These are phyloP conservation scores for Polygonum maritimum DNA, from an alignment of 148 eudicot species.

Conservation along the genomic window DNA sequence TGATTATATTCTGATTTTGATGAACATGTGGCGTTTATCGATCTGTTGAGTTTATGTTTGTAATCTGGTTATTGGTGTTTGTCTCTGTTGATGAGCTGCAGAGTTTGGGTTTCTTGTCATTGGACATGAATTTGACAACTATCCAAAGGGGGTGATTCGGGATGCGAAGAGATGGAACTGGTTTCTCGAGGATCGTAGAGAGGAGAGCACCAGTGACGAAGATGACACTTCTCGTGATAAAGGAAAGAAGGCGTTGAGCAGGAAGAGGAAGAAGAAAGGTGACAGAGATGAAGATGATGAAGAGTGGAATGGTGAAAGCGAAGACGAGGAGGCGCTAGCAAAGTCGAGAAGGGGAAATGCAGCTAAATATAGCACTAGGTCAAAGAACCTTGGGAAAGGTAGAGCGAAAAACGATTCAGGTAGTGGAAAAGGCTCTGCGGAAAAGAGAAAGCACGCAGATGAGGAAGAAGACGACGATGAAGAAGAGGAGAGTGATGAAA, in stretches of 20 bases:
- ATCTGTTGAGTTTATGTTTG: neutral
- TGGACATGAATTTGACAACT: constrained; percentile 81
- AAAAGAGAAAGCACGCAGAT: constrained; percentile 13
- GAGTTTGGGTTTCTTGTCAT: constrained; percentile 92
- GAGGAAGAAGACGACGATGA: constrained; percentile 41
- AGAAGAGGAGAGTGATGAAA: constrained; percentile 55
- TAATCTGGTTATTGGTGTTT: neutral
- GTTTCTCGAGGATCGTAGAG: constrained; percentile 61
- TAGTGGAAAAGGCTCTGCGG: constrained; percentile 9
- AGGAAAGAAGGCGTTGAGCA: constrained; percentile 23
- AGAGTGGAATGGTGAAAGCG: constrained; percentile 78
- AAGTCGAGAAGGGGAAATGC: constrained; percentile 32
- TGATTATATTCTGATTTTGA: neutral
- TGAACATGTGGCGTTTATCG: neutral
- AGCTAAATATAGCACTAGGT: constrained; percentile 59
- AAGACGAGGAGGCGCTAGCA: constrained; percentile 40
- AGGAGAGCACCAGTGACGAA: constrained; percentile 47
- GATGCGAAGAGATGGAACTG: constrained; percentile 65
- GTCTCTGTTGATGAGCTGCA: constrained; percentile 25
- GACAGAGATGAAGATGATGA: constrained; percentile 47
- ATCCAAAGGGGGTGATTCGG: constrained; percentile 52
- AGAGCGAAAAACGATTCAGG: constrained; percentile 16
- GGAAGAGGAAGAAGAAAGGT: constrained; percentile 42
- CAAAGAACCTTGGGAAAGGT: constrained; percentile 34
- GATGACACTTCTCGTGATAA: constrained; percentile 14